These are phyloP conservation scores for Escovopsis weberi DNA, from an alignment of 2,329 filamentous ascomycete species.

Conservation along the genomic window DNA sequence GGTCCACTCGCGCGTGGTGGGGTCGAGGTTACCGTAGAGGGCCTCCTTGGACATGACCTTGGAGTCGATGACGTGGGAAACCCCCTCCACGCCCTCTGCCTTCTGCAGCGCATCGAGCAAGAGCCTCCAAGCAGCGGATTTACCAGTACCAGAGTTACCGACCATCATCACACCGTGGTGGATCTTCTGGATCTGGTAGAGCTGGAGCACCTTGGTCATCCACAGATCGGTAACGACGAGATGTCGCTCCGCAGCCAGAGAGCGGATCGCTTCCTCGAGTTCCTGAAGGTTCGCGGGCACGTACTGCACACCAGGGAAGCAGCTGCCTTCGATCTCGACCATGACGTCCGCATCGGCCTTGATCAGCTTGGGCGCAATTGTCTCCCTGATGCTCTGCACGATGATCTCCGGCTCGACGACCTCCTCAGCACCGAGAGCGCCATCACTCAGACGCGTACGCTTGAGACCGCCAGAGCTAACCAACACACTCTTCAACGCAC, in stretches of 20 bases:
- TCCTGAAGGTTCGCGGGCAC: constrained; percentile 73
- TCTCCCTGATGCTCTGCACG: constrained; percentile 95
- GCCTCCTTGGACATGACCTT: constrained; percentile 99
- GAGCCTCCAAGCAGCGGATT: constrained; percentile 88
- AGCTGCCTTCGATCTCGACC: constrained; percentile 64
- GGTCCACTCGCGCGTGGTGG: constrained; percentile 96
- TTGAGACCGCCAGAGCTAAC: constrained; percentile 96
- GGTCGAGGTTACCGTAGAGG: constrained; percentile 88
- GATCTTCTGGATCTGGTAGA: constrained; percentile 95
- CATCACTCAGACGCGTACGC: constrained; percentile 55
- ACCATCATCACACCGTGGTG: constrained; percentile 99
- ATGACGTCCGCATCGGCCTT: constrained; percentile 82
- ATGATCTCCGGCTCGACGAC: constrained; percentile 92
- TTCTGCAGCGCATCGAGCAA: constrained; percentile 81
- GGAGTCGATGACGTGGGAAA: constrained; percentile 94
- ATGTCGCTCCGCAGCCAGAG: constrained; percentile 71
- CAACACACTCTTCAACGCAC: constrained; percentile 94
- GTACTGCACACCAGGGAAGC: constrained; percentile 89
- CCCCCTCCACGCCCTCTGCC: constrained; percentile 82
- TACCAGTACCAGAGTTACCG: constrained; percentile 91
- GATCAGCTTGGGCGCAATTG: constrained; percentile 94
- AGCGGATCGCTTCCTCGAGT: constrained; percentile 66
- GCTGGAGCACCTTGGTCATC: constrained; percentile 93
- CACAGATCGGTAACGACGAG: constrained; percentile 84
- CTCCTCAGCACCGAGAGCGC: constrained; percentile 48